Evolutionary conservation across 352 stramenopile genomes (phyloP).

Genomic region (Globisporangium recalcitrans): DNA sequence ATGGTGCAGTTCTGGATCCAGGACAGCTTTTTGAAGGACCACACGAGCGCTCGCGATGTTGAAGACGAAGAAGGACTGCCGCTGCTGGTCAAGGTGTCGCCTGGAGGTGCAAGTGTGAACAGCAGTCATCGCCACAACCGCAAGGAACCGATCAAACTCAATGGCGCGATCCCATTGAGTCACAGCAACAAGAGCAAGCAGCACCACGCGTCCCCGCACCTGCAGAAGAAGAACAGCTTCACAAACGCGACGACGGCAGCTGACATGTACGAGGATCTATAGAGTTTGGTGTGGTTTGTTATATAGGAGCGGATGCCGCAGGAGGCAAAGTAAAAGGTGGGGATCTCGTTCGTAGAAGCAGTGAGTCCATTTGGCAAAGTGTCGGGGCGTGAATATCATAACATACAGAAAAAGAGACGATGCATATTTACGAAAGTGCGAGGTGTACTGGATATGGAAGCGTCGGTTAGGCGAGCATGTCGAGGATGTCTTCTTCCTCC

Average conservation of each 20-base stretch:
- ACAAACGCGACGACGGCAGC: constrained; percentile 40
- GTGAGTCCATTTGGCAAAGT: not conserved
- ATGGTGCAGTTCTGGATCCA: constrained; percentile 86
- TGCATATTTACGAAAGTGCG: not conserved
- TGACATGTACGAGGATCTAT: constrained; percentile 66
- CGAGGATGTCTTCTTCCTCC: constrained; percentile 54
- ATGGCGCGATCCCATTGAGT: constrained; percentile 6
- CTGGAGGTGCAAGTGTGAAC: not conserved
- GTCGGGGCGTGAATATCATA: not conserved
- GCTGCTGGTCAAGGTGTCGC: constrained; percentile 17
- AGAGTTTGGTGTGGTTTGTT: constrained; percentile 12
- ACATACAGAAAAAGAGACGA: not conserved
- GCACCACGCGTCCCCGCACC: constrained; percentile 8
- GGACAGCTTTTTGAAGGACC: constrained; percentile 76
- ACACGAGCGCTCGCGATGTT: not conserved
- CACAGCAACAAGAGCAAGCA: constrained; percentile 7
- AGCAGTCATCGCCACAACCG: not conserved
- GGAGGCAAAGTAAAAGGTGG: not conserved
- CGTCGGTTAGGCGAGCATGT: constrained; percentile 27
- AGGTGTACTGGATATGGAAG: not conserved
- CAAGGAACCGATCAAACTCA: constrained; percentile 9
- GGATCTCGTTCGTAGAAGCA: not conserved
- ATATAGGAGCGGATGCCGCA: not conserved
- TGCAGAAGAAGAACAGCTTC: constrained; percentile 31
- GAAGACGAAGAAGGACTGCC: constrained; percentile 29